Base-by-base conservation (phyloP, 2,329 filamentous ascomycete species). In the Aspergillus ochraceus region DNA sequence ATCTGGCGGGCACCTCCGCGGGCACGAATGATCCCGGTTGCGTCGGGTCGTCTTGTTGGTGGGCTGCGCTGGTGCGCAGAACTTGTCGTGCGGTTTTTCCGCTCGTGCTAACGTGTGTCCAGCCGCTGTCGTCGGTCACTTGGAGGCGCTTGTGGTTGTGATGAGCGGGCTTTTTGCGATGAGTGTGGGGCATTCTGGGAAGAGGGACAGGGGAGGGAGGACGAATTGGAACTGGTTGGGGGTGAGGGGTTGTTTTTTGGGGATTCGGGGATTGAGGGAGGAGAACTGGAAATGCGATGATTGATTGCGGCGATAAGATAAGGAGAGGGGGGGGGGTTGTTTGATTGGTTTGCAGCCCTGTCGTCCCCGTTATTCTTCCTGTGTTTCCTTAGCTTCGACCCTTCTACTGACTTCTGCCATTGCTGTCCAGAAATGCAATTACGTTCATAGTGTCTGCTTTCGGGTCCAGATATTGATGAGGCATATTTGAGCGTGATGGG, bases 41-140 rank as follows among this genome's bases (percentile, higher is more conserved):
- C 11, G 50, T 10, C 24, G 36, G 45, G 20, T 54, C 11, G 3
- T 56, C 20, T 19, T 60, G 50, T 36, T 49, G 20, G 26, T 42
- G 2, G 60, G 24, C 57, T 22, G 60, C 49, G 39, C 47, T 47
- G 47, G 50, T 60, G 59, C 64, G 67, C 30, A 66, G 50, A 39
- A 64, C 64, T 36, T 71, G 71, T 52, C 69, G 68, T 47, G 68
- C 70, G 53, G 45, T 54, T 50, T 69, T 70, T 55, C 58, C 62
- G 59, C 57, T 66, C 36, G 68, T 76, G 20, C 74, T 73, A 60
- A 80, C 70, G 63, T 79, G 77, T 24, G 78, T 79, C 78, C 78
- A 80, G 68, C 78, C 77, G 52, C 76, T 68, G 22, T 70, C 58
- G 64, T 76, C 76, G 54, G 72, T 74, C 55, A 79, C 62, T 68